These are phyloP conservation scores for Linaria vulgaris DNA, from an alignment of 257 asterid species.

Conservation along the genomic window DNA sequence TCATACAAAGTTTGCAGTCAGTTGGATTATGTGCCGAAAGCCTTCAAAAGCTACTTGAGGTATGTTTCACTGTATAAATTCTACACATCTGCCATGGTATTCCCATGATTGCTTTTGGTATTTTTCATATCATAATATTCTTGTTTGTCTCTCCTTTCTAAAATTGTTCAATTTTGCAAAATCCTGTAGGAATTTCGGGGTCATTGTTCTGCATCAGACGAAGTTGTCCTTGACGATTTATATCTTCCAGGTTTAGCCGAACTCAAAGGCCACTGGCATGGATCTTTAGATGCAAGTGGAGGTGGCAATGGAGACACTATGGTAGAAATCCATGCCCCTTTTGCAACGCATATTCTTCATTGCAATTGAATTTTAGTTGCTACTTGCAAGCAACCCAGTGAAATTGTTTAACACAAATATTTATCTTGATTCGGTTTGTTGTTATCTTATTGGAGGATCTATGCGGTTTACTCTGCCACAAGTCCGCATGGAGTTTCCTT, in stretches of 20 bases:
- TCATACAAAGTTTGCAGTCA: constrained; percentile 86
- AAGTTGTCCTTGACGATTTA: constrained; percentile 80
- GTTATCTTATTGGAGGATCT: constrained; percentile 20
- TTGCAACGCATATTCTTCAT: constrained; percentile 20
- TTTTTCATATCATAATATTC: not conserved
- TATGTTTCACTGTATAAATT: constrained; percentile 33
- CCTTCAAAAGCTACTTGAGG: constrained; percentile 95
- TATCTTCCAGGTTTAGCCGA: constrained; percentile 98
- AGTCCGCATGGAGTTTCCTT: constrained; percentile 23
- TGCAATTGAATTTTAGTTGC: constrained; percentile 14
- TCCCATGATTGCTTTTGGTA: not conserved
- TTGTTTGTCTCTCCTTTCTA: constrained; percentile 21
- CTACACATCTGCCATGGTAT: constrained; percentile 9
- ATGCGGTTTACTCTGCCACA: constrained; percentile 14
- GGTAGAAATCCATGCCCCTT: constrained; percentile 46
- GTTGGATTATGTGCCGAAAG: constrained; percentile 84
- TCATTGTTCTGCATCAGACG: constrained; percentile 68
- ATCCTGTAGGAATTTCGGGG: constrained; percentile 77
- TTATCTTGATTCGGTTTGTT: constrained; percentile 5
- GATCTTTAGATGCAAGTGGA: constrained; percentile 95
- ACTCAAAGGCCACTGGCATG: constrained; percentile 94
- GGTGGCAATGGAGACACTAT: constrained; percentile 99
- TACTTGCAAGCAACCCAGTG: constrained; percentile 7
- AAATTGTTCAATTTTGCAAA: constrained; percentile 23
- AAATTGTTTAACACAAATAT: constrained; percentile 17